phyloP scores from a whole-genome alignment of 257 asterid genomes.

The Parsonsia alboflavescens region DNA sequence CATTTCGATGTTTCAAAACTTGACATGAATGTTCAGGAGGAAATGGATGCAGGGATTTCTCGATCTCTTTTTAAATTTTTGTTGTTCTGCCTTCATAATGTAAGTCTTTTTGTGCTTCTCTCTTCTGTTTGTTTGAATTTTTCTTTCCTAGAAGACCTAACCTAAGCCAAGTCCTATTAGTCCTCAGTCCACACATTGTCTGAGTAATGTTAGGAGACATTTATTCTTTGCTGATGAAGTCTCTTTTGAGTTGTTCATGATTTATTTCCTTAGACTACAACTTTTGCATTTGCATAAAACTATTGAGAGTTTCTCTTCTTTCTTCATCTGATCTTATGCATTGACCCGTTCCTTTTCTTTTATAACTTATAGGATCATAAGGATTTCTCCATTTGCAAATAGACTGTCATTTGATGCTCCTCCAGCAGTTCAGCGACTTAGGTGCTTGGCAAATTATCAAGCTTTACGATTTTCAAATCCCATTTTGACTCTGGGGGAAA shows the following conservation, averaged over 20 bases:
- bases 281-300: not conserved
- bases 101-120: not conserved
- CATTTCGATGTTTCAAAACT: not conserved
- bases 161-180: not conserved
- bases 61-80: too few relatives aligned
- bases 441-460: slow-evolving; percentile 93
- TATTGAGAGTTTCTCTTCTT: not conserved
- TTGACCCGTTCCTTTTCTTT: not conserved
- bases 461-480: slow-evolving; percentile 79
- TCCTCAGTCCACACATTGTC: not conserved
- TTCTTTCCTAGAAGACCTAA: not conserved
- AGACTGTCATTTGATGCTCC: slow-evolving; percentile 91
- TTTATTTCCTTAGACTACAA: slow-evolving; percentile 1
- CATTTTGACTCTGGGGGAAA: slow-evolving; percentile 61
- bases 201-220: not conserved
- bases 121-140: not conserved
- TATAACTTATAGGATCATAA: slow-evolving; percentile 54
- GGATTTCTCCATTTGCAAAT: slow-evolving; percentile 96
- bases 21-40: not conserved
- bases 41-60: not conserved
- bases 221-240: not conserved
- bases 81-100: not conserved
- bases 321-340: not conserved
- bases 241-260: not conserved
- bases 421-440: slow-evolving; percentile 72